Base-by-base conservation (phyloP, 768 basidiomycete genomes). In the Boletus patriciae region DNA sequence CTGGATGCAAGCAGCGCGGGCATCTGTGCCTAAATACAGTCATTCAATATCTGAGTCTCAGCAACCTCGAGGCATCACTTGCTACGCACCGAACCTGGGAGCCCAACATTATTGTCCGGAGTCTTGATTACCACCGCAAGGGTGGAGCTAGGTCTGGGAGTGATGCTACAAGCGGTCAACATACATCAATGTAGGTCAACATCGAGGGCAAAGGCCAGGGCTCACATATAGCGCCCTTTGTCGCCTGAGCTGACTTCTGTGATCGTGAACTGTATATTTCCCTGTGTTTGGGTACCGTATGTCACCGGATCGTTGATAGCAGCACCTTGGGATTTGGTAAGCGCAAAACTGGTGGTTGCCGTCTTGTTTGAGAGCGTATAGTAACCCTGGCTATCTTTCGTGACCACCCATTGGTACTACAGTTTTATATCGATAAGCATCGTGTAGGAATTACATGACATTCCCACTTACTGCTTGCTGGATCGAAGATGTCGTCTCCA, bases 381-480 rank as follows among this genome's bases (percentile, higher is more conserved):
- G 38, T 57, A n/a, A 12, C 46, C 54, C n/a, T 46, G 49, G 6
- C 2, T 3, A 8, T 50, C 54, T 33, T 52, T 62, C 15, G 44
- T 33, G 29, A 61, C 4, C 29, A n/a, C n/a, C 59, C 60, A 61
- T 46, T 52, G 54, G 34, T 41, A 61, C 60, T 61, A 41, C 19
- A 18, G 34, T 23, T 43, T 6, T 12, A 15, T 44, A 13, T 49
- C 54, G 18, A 46, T 16, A 29, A 38, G 19, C 10, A 4, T 37
- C 23, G 13, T 45, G 31, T n/a, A 18, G 4, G 23, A 21, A 25
- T 41, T 12, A 6, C 25, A 2, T 21, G 34, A n/a, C 9, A 23
- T 48, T n/a, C 10, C 1, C 2, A 34, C 60, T 18, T 12, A 48
- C 58, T 10, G 27, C 29, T 41, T 49, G 55, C 3, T 16, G 31